Evolutionary conservation across 495 filamentous ascomycete species (phyloP), one percentile per base, ranked within the genome.

Genomic region (Chaetomium tenue): DNA sequence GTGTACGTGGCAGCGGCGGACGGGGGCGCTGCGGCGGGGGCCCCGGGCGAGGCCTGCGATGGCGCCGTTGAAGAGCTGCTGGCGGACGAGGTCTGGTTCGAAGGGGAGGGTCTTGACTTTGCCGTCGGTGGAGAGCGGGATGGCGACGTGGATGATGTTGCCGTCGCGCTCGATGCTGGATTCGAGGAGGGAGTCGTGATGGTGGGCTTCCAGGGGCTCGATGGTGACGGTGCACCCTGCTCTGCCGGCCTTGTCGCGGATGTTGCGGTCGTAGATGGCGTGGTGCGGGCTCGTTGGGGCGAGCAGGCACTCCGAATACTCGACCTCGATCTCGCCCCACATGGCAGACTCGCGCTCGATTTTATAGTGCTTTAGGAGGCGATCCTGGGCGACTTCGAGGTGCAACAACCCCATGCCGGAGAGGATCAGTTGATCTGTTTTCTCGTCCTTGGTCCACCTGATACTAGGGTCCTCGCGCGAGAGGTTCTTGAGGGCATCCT

Each of bases 341-440:
- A 87, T 77, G 7, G 92, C 92, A 70, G 68, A 67, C 16, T 72
- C 67, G 52, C 67, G 67, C 88, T 98, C 66, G 83, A 77, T 91
- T 71, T 93, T 96, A 75, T 97, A 87, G 66, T 97, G 91, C 42
- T 89, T 88, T 58, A 93, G 83, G 8, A 99, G 85, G 23, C 93
- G 83, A 75, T 98, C 91, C 30, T 88, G 81, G 4, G 95, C 92
- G 42, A 99, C 94, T 67, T 99, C 95, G 3, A 99, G 86, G 74
- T 99, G 95, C n/a, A 99, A 84, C 59, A 96, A 91, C 3, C 95
- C 95, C 95, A 99, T 99, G 13, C 95, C 95, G 44, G 90, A 91
- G 2, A 99, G 81, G 11, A 96, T 87, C 20, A 92, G 97, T 67
- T 97, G 93, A 1, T 93, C 94, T 0, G 91, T 92, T 71, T 97